phyloP scores from a whole-genome alignment of 306 rosid species.

The Fragaria vesca region DNA sequence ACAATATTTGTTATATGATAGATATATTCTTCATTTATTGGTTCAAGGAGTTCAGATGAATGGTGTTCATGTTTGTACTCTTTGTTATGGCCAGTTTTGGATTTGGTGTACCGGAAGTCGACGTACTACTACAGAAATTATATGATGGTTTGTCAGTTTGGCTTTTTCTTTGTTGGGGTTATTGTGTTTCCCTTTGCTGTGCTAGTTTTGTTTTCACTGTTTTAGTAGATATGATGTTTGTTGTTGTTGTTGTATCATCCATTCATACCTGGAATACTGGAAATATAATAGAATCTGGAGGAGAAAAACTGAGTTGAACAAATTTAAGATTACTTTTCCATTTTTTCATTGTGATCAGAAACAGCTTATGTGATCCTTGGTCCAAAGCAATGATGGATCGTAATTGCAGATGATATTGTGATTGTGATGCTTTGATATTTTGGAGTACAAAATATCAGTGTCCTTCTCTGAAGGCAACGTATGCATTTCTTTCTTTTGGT shows the following conservation, averaged over 20 bases:
- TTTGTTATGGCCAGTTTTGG: neutral
- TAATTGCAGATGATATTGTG: constrained; percentile 14
- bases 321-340: neutral
- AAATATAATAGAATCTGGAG: neutral
- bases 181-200: neutral
- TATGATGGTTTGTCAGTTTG: neutral
- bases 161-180: neutral
- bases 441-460: constrained; percentile 31
- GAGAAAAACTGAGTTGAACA: neutral
- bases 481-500: neutral
- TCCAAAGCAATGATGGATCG: neutral
- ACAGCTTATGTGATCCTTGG: neutral
- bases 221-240: too few relatives aligned
- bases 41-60: constrained; percentile 22
- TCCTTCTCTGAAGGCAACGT: constrained; percentile 24
- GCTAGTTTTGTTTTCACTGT: neutral
- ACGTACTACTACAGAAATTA: neutral
- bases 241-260: neutral
- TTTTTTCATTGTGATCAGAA: neutral
- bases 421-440: constrained; percentile 18
- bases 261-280: neutral
- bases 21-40: constrained; percentile 19
- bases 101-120: neutral
- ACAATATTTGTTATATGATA: constrained; percentile 30
- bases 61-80: neutral